phyloP scores from a whole-genome alignment of 1,284 basidiomycete genomes.

The Xerocomus minutiporus region DNA sequence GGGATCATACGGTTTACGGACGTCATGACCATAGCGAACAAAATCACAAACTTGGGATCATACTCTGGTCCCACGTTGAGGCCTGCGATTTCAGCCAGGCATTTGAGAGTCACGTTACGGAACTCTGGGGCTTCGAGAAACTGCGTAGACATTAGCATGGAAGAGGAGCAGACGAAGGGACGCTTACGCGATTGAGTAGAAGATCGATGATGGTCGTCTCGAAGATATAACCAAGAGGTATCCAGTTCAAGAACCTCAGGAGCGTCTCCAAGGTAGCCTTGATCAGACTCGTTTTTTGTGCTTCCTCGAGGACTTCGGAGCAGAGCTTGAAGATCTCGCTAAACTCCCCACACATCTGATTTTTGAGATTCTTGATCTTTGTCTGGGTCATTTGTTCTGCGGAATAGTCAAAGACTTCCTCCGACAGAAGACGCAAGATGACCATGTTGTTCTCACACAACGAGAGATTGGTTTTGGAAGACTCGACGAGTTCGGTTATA shows the following conservation, averaged over 20 bases:
- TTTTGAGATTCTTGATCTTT: slow-evolving; percentile 97
- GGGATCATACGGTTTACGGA: slow-evolving; percentile 95
- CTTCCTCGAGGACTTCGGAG: slow-evolving; percentile 94
- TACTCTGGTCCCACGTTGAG: slow-evolving; percentile 97
- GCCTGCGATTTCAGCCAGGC: slow-evolving; percentile 94
- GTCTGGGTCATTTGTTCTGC: slow-evolving; percentile 99
- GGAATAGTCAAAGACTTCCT: slow-evolving; percentile 99
- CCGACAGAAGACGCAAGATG: slow-evolving; percentile 94
- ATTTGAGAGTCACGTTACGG: slow-evolving; percentile 96
- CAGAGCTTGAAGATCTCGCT: slow-evolving; percentile 95
- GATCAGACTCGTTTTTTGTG: slow-evolving; percentile 95
- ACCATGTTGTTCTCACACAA: slow-evolving; percentile 99
- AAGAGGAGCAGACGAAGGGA: slow-evolving; percentile 5
- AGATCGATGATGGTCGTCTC: slow-evolving; percentile 98
- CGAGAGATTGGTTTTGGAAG: slow-evolving; percentile 93
- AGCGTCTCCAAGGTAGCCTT: slow-evolving; percentile 95
- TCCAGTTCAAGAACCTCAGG: slow-evolving; percentile 98
- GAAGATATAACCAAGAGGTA: slow-evolving; percentile 98
- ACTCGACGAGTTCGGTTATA: slow-evolving; percentile 96
- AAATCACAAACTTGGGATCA: slow-evolving; percentile 95
- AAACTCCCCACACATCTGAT: slow-evolving; percentile 97
- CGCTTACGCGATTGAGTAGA: slow-evolving; percentile 78
- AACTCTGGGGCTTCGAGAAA: slow-evolving; percentile 98
- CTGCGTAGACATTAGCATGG: slow-evolving; percentile 39
- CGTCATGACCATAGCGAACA: slow-evolving; percentile 99